Base-by-base conservation (phyloP, 306 rosid genomes). In the Gastrolobium bilobum region DNA sequence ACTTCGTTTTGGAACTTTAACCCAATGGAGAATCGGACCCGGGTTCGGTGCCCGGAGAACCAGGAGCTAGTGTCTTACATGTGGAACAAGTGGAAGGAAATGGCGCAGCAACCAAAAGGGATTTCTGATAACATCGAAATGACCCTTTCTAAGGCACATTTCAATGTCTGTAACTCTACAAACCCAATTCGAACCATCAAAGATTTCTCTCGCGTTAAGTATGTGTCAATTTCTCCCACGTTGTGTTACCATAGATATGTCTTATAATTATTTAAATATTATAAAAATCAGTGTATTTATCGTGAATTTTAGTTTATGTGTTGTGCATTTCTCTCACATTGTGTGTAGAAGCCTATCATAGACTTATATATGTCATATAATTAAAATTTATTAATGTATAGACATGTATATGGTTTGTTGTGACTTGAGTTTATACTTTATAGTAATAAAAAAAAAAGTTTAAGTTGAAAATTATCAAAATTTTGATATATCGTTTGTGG, bases 131-230 rank as follows among this genome's bases (percentile, higher is more conserved):
- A 91, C 83, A 50, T 90, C 2, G 97, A 90, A 14, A 85, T 68
- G 90, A 73, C 94, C 51, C 90, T 94, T 15, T 87, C 93, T 26
- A 94, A 92, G 79, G 97, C 99, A 2, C 94, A 92, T 70, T 71
- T 82, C 76, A 94, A 91, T 70, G 40, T 94, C 44, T 89, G 94
- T 68, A 83, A 67, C 88, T 92, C 93, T 72, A 89, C 81, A 84
- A 82, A 29, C 64, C 87, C 95, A 4, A 84, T 94, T 79, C 80
- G 15, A 67, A 91, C 92, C 52, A 84, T 92, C 82, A 91, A 85
- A 72, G 97, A 95, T 11, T 89, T 95, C 68, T 91, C 97, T 59
- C 84, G 76, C 51, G 78, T 92, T 86, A 95, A 91, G 99, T 95
- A 85, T 4, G 89, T 79, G 13, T 15, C 10, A n/a, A 34, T 15